Base-by-base conservation (phyloP, 2,329 filamentous ascomycete species). In the Atkinsonella hypoxylon region DNA sequence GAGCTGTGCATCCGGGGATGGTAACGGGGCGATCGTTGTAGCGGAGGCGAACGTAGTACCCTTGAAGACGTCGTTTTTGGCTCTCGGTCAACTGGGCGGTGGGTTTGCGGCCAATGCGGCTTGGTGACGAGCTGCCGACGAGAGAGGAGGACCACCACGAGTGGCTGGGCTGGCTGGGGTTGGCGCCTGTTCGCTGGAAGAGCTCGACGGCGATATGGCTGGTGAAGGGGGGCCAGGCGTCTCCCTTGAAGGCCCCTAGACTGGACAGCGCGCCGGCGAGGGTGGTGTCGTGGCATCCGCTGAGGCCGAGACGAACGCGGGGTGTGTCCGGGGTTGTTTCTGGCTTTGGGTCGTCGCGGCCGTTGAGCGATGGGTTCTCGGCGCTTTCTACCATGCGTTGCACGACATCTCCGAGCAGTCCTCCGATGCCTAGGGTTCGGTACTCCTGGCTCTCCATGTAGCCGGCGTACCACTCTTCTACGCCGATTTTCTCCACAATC, bases 401-500 rank as follows among this genome's bases (percentile, higher is more conserved):
- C 12, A 90, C 83, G 17, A 97, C 67, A 61, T 97, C 91, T 31
- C 89, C 91, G 62, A 95, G 73, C 10, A 97, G 73, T 11, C 78
- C 79, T 30, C 93, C 93, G 55, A 96, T 93, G 3, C 91, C 93
- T 2, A 97, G 75, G 56, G 78, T 80, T n/a, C 91, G 84, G 68
- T 95, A 97, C 67, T 97, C 93, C 41, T 71, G 70, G 54, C 81
- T 89, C 67, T 96, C 90, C 51, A 76, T 76, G 65, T 94, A 97
- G 2, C 93, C 91, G 18, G 79, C 72, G 65, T 85, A 97, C 93
- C 93, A 97, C 69, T 97, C 93, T 60, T 98, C 90, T 0, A 90
- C 82, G 30, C 78, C 81, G 52, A 96, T 83, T 64, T 81, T 85
- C 51, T 83, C 73, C 51, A 93, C 79, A 54, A 89, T 85, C 3